These are phyloP conservation scores for Trypanosoma vivax DNA, from an alignment of 208 protist species.

Conservation along the genomic window DNA sequence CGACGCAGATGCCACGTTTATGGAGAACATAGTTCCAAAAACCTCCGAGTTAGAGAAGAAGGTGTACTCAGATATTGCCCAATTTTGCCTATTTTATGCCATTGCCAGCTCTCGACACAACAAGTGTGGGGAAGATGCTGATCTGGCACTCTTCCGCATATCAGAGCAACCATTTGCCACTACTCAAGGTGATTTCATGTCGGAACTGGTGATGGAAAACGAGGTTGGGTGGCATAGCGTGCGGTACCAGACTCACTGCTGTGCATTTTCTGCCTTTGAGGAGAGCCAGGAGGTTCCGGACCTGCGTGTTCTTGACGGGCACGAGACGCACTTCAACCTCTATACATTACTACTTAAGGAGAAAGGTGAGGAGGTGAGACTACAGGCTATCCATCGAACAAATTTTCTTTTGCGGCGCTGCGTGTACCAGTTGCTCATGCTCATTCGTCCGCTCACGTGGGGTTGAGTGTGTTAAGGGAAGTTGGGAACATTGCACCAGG, in stretches of 20 bases:
- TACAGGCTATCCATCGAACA: constrained; percentile 38
- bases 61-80: constrained; percentile 84
- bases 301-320: constrained; percentile 42
- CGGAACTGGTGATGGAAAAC: constrained; percentile 10
- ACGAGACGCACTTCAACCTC: constrained; percentile 80
- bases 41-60: constrained; percentile 60
- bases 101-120: constrained; percentile 81
- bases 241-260: constrained; percentile 72
- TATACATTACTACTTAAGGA: constrained; percentile 53
- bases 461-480: constrained; percentile 30
- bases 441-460: constrained; percentile 83
- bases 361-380: constrained; percentile 49
- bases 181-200: constrained; percentile 32
- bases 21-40: constrained; percentile 70
- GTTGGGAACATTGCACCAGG: not conserved
- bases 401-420: constrained; percentile 84
- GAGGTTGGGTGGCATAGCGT: constrained; percentile 55
- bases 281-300: constrained; percentile 49
- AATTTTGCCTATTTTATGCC: constrained; percentile 73
- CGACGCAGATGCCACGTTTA: constrained; percentile 66
- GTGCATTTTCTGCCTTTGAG: constrained; percentile 46
- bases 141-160: constrained; percentile 87
- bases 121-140: constrained; percentile 74
- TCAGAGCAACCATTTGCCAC: constrained; percentile 43
- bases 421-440: constrained; percentile 65